These are phyloP conservation scores for Spathaspora boniae DNA, from an alignment of 805 yeast species.

Conservation along the genomic window DNA sequence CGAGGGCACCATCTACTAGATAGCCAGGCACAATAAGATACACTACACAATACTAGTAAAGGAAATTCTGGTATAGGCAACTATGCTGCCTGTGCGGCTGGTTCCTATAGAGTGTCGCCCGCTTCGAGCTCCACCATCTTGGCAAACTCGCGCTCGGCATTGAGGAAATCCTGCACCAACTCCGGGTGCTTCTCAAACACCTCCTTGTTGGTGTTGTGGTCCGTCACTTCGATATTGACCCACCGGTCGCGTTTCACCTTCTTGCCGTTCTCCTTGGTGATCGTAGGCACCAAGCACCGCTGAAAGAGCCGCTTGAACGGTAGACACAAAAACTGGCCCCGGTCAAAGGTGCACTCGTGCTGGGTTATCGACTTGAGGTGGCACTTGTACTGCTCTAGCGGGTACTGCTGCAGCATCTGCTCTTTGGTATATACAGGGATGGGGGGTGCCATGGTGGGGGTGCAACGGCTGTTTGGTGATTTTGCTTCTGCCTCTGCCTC, in stretches of 20 bases:
- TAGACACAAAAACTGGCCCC: constrained; percentile 35
- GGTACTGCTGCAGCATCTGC: constrained; percentile 26
- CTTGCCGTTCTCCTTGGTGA: constrained; percentile 21
- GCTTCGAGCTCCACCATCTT: constrained; percentile 26
- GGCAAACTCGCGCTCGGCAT: constrained; percentile 36
- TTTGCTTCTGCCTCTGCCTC: no score
- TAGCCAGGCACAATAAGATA: no score
- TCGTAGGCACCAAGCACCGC: constrained; percentile 30
- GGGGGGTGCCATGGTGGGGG: constrained; percentile 40
- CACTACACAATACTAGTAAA: no score
- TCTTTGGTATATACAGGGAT: constrained; percentile 33
- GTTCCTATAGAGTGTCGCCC: constrained; percentile 5
- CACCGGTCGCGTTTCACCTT: constrained; percentile 24
- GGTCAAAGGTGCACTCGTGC: constrained; percentile 39
- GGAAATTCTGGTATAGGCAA: no score
- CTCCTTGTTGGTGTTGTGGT: constrained; percentile 27
- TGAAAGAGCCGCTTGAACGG: constrained; percentile 43
- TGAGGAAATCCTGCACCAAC: constrained; percentile 31
- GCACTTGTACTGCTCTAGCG: constrained; percentile 33
- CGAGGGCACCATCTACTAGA: constrained; percentile 71
- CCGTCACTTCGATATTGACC: constrained; percentile 39
- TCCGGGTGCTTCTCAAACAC: constrained; percentile 21
- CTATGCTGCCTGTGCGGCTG: no score
- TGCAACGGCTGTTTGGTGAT: no score
- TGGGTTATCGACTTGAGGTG: constrained; percentile 33